Percentiles rank a stretch among this genome's conserved stretches.
Conservation (phyloP, 1,284 basidiomycete species). For the Filobasidium uniguttulatum region DNA sequence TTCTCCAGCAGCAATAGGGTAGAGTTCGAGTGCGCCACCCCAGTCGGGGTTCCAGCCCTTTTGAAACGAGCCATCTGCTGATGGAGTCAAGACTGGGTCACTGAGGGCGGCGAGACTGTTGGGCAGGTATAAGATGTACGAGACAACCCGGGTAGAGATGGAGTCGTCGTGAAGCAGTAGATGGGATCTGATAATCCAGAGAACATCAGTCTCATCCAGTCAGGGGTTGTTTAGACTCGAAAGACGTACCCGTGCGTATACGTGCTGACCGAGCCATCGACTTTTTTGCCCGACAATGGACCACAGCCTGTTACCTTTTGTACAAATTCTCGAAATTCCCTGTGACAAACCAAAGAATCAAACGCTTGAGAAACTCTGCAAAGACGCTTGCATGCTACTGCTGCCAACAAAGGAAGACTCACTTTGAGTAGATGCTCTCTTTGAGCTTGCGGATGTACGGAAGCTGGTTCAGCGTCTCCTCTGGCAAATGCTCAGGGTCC, state of each 20-base stretch:
- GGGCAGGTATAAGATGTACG: constrained; percentile 95
- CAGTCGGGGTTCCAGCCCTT: constrained; percentile 60
- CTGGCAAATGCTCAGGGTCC: constrained; percentile 47
- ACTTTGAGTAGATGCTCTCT: constrained; percentile 76
- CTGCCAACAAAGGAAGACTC: background rate
- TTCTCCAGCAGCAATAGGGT: constrained; percentile 44
- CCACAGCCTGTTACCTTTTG: constrained; percentile 85
- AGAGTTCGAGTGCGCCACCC: constrained; percentile 94
- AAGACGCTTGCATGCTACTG: background rate
- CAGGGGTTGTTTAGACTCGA: background rate
- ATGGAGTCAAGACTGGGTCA: constrained; percentile 17
- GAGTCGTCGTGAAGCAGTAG: constrained; percentile 96
- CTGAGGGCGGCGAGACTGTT: constrained; percentile 46
- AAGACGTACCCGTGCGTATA: constrained; percentile 54
- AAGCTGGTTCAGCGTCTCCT: constrained; percentile 50
- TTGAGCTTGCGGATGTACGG: constrained; percentile 68
- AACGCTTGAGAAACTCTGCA: too few species aligned
- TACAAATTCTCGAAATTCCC: constrained; percentile 67
- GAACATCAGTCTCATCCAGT: background rate
- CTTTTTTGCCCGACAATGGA: constrained; percentile 75
- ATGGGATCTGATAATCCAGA: constrained; percentile 49
- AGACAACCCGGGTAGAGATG: constrained; percentile 85
- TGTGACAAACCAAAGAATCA: background rate
- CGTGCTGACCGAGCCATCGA: constrained; percentile 89
- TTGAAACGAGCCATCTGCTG: constrained; percentile 28